Conservation (phyloP, 495 filamentous ascomycete genomes). For the Entonaema liquescens region DNA sequence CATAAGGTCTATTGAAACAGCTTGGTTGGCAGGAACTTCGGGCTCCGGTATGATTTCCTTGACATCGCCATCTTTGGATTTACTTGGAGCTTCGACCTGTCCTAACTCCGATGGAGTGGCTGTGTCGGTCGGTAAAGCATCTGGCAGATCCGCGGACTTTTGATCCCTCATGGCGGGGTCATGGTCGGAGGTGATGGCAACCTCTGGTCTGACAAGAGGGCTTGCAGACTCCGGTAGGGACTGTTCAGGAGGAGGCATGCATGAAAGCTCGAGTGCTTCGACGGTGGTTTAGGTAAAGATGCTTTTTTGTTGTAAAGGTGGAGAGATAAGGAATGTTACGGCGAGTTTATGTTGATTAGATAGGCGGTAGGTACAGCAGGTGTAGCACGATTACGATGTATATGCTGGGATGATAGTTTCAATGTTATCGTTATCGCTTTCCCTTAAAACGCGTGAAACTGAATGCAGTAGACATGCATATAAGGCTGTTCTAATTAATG, state of each 20-base stretch:
- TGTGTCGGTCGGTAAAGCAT: slow-evolving; percentile 34
- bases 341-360: neutral
- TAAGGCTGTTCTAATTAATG: slow-evolving; percentile 23
- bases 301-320: slow-evolving; percentile 3
- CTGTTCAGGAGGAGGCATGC: slow-evolving; percentile 46
- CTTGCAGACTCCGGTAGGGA: slow-evolving; percentile 33
- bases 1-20: slow-evolving; percentile 16
- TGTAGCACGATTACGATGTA: neutral
- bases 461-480: slow-evolving; percentile 24
- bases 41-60: neutral
- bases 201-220: slow-evolving; percentile 37
- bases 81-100: slow-evolving; percentile 12
- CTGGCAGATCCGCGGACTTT: slow-evolving; percentile 30
- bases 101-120: slow-evolving; percentile 19
- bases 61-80: slow-evolving; percentile 20
- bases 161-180: slow-evolving; percentile 46
- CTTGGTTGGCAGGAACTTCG: slow-evolving; percentile 3
- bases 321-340: slow-evolving; percentile 7
- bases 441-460: slow-evolving; percentile 33
- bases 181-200: slow-evolving; percentile 37
- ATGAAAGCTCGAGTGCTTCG: slow-evolving; percentile 31
- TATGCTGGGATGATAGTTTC: neutral
- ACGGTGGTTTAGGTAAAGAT: neutral
- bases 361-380: neutral
- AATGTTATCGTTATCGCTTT: slow-evolving; percentile 41